Evolutionary conservation across 2,329 filamentous ascomycete species (phyloP).

Genomic region (Capronia americana): DNA sequence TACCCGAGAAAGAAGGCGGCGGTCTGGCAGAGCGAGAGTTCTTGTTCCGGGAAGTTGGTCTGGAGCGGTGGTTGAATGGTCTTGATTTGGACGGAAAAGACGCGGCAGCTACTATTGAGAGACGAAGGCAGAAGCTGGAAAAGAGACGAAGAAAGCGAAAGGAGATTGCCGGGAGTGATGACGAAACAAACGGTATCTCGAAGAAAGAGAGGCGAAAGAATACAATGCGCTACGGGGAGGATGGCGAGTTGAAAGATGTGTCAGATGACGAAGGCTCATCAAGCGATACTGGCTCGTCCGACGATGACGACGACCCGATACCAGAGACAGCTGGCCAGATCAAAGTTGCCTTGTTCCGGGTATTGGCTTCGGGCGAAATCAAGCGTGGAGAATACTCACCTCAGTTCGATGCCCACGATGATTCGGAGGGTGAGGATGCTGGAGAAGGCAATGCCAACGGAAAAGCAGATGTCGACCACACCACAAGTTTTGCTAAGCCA

Average conservation of each 20-base stretch:
- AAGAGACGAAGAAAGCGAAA: slow-evolving; percentile 81
- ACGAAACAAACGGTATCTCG: slow-evolving; percentile 42
- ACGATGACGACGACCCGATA: slow-evolving; percentile 80
- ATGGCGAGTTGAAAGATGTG: slow-evolving; percentile 73
- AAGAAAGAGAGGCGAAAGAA: slow-evolving; percentile 50
- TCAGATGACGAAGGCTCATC: slow-evolving; percentile 72
- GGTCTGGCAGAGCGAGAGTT: slow-evolving; percentile 96
- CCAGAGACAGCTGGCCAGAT: slow-evolving; percentile 97
- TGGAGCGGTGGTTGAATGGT: slow-evolving; percentile 96
- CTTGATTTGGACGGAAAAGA: slow-evolving; percentile 94
- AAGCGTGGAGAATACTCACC: slow-evolving; percentile 98
- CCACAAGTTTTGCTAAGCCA: slow-evolving; percentile 95
- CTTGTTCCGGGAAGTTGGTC: slow-evolving; percentile 91
- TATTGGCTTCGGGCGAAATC: slow-evolving; percentile 93
- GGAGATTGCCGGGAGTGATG: slow-evolving; percentile 56
- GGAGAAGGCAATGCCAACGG: slow-evolving; percentile 57
- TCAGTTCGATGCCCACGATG: slow-evolving; percentile 95
- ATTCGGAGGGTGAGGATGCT: slow-evolving; percentile 70
- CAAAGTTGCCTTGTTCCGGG: slow-evolving; percentile 95
- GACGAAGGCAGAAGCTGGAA: slow-evolving; percentile 72
- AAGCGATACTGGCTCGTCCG: slow-evolving; percentile 69
- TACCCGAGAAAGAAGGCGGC: slow-evolving; percentile 87
- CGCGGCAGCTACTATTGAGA: slow-evolving; percentile 74
- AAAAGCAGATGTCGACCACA: slow-evolving; percentile 86
- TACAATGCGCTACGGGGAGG: slow-evolving; percentile 80